Evolutionary conservation across 306 rosid genomes (phyloP).

Genomic region (Cicer chorassanicum): DNA sequence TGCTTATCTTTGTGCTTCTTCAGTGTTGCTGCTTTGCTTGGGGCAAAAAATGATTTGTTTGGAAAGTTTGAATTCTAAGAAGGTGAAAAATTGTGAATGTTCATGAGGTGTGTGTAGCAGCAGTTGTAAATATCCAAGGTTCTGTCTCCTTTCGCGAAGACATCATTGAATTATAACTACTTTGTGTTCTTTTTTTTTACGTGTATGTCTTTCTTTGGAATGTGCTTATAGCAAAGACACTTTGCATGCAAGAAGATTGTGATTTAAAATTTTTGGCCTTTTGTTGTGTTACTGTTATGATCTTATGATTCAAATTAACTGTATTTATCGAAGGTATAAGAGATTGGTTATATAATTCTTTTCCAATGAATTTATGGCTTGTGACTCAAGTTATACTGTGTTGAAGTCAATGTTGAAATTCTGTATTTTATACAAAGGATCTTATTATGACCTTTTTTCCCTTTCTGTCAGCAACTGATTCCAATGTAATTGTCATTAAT

Average conservation of each 20-base stretch:
- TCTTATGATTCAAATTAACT: conserved; percentile 46
- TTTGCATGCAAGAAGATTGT: conserved; percentile 47
- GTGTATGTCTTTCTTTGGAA: conserved; percentile 35
- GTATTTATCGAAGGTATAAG: conserved; percentile 44
- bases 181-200: conserved; percentile 1
- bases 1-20: conserved; percentile 40
- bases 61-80: conserved; percentile 45
- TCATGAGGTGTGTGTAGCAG: conserved; percentile 52
- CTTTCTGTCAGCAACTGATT: no score
- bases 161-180: conserved; percentile 40
- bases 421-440: neutral
- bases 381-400: conserved; percentile 10
- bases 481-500: no score
- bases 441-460: neutral
- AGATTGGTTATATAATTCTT: conserved; percentile 46
- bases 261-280: conserved; percentile 28
- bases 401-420: conserved; percentile 18
- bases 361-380: conserved; percentile 37
- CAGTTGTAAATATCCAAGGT: conserved; percentile 63
- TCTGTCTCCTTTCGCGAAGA: conserved; percentile 38
- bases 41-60: conserved; percentile 55
- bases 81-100: conserved; percentile 47
- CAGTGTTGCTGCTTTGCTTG: conserved; percentile 83
- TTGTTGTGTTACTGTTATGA: conserved; percentile 39
- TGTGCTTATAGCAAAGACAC: conserved; percentile 31